Base-by-base conservation (phyloP, 805 yeast genomes). In the Metschnikowia sp. region DNA sequence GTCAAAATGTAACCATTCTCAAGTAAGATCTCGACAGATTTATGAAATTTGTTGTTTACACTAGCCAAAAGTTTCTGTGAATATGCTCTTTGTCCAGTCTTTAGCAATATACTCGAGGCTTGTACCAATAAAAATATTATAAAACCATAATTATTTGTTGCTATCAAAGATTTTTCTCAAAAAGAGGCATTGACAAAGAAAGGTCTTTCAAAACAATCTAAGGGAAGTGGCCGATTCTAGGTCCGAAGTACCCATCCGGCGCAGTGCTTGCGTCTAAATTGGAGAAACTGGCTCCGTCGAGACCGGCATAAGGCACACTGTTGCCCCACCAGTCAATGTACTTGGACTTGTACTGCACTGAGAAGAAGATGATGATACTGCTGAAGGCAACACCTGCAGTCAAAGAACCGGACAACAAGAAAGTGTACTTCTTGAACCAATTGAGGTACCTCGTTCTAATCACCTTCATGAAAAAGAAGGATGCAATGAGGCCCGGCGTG, bases 281-380 rank as follows among this genome's bases (percentile, higher is more conserved):
- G 26, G 40, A 8, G 5, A 49, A 42, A 6, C 39, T 39, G 4
- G 35, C 40, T 36, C 66, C 71, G 40, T 75, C 79, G 36, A 65
- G 45, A 47, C 79, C 79, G 1, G 40, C 53, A 42, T 53, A 58
- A 0, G 59, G 37, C 33, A 77, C 81, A 36, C 58, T 62, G 45
- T 75, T 78, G 13, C 89, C 91, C 90, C 90, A 85, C 91, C 91
- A 85, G 5, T 47, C 42, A 38, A 69, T 63, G 56, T 57, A 50
- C 38, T 40, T 36, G 11, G 61, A 45, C 48, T 52, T 49, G 39
- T 56, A 60, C 41, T 54, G 57, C 43, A 55, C 58, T 32, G 65
- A 56, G 49, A 70, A 68, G 60, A 70, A 70, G 43, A 70, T 69
- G 39, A 70, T 62, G 53, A 70, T 63, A 4, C 66, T 59, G 35